Evolutionary conservation across 2,329 filamentous ascomycete genomes (phyloP), one percentile per base, ranked within the genome.

Genomic region (Aspergillus tanneri): DNA sequence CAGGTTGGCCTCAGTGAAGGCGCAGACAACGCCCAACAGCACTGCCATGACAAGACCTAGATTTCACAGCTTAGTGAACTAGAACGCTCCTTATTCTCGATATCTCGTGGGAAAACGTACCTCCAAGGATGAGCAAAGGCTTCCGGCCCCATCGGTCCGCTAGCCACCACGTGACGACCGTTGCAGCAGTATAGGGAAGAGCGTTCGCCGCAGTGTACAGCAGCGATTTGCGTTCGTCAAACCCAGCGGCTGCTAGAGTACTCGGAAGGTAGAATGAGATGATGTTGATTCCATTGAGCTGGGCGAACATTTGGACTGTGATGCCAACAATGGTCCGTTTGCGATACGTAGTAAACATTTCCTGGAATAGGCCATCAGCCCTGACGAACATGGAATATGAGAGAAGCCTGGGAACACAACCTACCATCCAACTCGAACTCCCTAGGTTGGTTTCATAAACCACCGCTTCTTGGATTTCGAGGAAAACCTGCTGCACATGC

Each of bases 301-400:
- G 68, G 1, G 70, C 68, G 34, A 69, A 71, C 67, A 72, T 72
- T 30, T 71, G 68, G 7, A 65, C 69, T 0, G 68, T 71, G 46
- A 72, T 70, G 40, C 67, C 70, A 24, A 72, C 65, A 23, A 72
- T 64, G 2, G 69, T 72, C n/a, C 69, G 64, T 47, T 72, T 72
- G 30, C 69, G 66, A 45, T 73, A 73, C 4, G 63, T 62, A 5
- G 69, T 73, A 46, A 72, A 72, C 70, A 73, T 73, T 59, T 72
- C 69, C 63, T 66, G 19, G 6, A n/a, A 21, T 34, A 10, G 14
- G n/a, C n/a, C n/a, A n/a, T n/a, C n/a, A n/a, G n/a, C n/a, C n/a
- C n/a, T n/a, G n/a, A n/a, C n/a, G n/a, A n/a, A n/a, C n/a, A n/a
- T n/a, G n/a, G n/a, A n/a, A n/a, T 9, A 9, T n/a, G 6, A 34